Evolutionary conservation across 108 stramenopile species (phyloP).

Genomic region (Bacterosira constricta): DNA sequence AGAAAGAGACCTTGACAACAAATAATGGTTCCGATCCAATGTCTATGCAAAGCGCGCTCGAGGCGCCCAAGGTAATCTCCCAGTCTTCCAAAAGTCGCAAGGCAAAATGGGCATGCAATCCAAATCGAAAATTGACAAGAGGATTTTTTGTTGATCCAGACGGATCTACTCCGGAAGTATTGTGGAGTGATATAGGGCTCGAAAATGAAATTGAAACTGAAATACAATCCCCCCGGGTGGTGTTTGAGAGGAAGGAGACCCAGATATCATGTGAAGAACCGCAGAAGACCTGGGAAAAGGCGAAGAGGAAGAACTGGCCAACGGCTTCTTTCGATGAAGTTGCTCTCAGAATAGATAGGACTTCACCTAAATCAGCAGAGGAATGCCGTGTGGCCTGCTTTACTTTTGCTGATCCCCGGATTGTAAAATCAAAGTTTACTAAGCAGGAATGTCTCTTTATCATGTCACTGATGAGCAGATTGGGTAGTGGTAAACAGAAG

Average conservation of each 20-base stretch:
- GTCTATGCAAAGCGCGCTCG: too few species aligned
- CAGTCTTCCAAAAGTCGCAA: neutral
- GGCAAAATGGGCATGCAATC: constrained; percentile 20
- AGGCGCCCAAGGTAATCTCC: neutral
- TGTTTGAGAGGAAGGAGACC: constrained; percentile 1
- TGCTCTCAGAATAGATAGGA: constrained; percentile 14
- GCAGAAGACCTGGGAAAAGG: constrained; percentile 7
- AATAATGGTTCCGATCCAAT: too few species aligned
- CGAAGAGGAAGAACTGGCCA: constrained; percentile 11
- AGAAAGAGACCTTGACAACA: neutral
- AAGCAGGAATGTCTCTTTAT: constrained; percentile 48
- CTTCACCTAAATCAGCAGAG: constrained; percentile 22
- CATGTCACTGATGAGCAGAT: constrained; percentile 15
- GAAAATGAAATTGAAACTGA: constrained; percentile 18
- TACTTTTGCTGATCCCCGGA: constrained; percentile 25
- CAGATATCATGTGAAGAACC: constrained; percentile 25
- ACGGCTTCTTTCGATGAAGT: constrained; percentile 20
- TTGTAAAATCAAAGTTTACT: constrained; percentile 37
- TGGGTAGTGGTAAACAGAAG: constrained; percentile 1
- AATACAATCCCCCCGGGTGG: neutral
- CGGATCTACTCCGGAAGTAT: constrained; percentile 44
- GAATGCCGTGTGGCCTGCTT: constrained; percentile 31
- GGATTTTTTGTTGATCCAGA: constrained; percentile 58
- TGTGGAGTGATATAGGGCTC: constrained; percentile 17
- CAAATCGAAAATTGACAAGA: constrained; percentile 53